Conservation (phyloP, 2,329 filamentous ascomycete genomes). For the Exophiala bonariae region DNA sequence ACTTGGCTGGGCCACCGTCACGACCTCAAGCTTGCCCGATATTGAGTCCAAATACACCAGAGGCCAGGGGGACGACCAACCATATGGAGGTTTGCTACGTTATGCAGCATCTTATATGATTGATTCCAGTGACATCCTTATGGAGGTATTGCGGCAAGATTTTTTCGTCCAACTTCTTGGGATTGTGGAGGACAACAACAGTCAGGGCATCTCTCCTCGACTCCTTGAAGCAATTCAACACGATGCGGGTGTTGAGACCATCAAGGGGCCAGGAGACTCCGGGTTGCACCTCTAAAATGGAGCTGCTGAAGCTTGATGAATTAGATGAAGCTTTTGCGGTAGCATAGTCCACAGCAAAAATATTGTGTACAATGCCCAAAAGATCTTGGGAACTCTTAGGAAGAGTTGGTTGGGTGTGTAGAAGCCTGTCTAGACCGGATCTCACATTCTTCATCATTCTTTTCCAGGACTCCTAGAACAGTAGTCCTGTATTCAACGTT, state of each 20-base stretch:
- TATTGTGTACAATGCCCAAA: background rate
- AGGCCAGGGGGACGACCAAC: slow-evolving; percentile 19
- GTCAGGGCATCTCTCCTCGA: slow-evolving; percentile 17
- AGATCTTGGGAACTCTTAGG: background rate
- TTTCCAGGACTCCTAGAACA: background rate
- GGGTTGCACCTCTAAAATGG: slow-evolving; percentile 10
- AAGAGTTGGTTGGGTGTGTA: background rate
- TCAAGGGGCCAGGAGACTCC: slow-evolving; percentile 3
- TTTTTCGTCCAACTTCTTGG: slow-evolving; percentile 27
- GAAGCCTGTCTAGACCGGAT: background rate
- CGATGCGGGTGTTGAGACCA: slow-evolving; percentile 21
- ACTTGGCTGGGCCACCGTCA: slow-evolving; percentile 57
- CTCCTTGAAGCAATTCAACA: slow-evolving; percentile 25
- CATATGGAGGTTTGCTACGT: slow-evolving; percentile 25
- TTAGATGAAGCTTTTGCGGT: background rate
- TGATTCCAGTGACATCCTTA: slow-evolving; percentile 25
- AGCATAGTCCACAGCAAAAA: background rate
- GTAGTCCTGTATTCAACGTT: too few relatives aligned
- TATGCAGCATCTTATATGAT: slow-evolving; percentile 28
- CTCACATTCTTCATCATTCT: background rate
- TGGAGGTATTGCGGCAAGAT: slow-evolving; percentile 28
- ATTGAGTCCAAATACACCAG: slow-evolving; percentile 46
- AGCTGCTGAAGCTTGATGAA: background rate
- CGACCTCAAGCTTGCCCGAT: slow-evolving; percentile 51
- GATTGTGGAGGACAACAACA: slow-evolving; percentile 21